Evolutionary conservation across 192 early-diverging fungal species (phyloP).

Genomic region (Dissophora globulifera): DNA sequence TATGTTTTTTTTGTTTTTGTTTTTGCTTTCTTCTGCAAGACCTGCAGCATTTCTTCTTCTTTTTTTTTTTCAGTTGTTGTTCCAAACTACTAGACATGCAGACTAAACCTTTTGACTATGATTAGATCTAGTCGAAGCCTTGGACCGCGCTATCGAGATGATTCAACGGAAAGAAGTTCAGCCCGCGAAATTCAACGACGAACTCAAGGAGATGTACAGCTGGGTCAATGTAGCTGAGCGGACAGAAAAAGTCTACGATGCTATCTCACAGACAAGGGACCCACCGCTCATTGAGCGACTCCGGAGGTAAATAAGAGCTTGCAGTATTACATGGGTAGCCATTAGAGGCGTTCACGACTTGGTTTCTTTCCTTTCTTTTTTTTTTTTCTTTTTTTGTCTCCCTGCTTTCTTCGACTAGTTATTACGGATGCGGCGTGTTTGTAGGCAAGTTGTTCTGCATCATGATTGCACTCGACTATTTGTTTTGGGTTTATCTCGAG

Average conservation of each 20-base stretch:
- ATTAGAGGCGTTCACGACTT: too few relatives aligned
- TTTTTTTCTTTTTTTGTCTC: too few relatives aligned
- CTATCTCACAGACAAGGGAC: slow-evolving; percentile 71
- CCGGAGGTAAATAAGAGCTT: slow-evolving; percentile 55
- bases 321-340: too few relatives aligned
- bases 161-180: slow-evolving; percentile 72
- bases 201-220: slow-evolving; percentile 94
- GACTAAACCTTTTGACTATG: too few relatives aligned
- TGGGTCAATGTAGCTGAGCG: slow-evolving; percentile 96
- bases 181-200: slow-evolving; percentile 78
- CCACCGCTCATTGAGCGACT: slow-evolving; percentile 84
- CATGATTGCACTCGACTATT: slow-evolving; percentile 87
- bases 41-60: not conserved
- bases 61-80: too few relatives aligned
- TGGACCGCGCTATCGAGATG: slow-evolving; percentile 76
- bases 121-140: slow-evolving; percentile 73
- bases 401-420: slow-evolving; percentile 46
- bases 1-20: slow-evolving; percentile 26
- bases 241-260: slow-evolving; percentile 89
- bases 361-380: too few relatives aligned
- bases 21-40: not conserved
- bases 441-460: slow-evolving; percentile 94
- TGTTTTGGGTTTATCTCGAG: slow-evolving; percentile 84
- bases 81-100: too few relatives aligned
- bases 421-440: slow-evolving; percentile 88